Evolutionary conservation across 2,329 filamentous ascomycete genomes (phyloP).

Genomic region (Aspergillus neoniger): DNA sequence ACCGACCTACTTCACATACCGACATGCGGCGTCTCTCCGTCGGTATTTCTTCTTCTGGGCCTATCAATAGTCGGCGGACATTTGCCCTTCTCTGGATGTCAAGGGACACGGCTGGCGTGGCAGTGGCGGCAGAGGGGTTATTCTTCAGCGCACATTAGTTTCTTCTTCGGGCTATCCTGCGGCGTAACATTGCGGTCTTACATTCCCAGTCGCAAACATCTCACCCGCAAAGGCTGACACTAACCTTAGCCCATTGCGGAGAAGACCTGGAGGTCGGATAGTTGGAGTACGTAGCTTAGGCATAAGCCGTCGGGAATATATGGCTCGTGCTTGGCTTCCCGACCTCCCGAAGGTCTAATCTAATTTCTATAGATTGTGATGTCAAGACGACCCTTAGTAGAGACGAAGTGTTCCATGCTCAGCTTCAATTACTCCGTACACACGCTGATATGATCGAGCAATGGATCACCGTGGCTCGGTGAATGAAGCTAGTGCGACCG

Average conservation of each 20-base stretch:
- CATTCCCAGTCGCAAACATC: background rate
- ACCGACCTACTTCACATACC: background rate
- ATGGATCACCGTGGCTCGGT: background rate
- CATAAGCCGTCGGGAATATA: background rate
- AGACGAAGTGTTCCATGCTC: background rate
- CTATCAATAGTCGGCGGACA: background rate
- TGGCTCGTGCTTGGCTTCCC: slow-evolving; percentile 3
- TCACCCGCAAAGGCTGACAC: background rate
- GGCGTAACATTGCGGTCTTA: background rate
- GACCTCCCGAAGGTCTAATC: background rate
- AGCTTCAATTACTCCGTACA: background rate
- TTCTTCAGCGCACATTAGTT: background rate
- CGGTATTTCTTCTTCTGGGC: background rate
- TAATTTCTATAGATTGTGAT: background rate
- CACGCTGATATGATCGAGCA: background rate
- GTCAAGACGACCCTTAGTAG: background rate
- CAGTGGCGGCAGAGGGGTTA: background rate
- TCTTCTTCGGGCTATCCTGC: background rate
- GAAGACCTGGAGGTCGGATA: background rate
- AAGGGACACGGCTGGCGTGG: background rate
- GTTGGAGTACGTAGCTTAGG: background rate
- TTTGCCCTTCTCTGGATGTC: background rate
- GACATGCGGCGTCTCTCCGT: background rate
- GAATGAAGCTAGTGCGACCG: background rate
- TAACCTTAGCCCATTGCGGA: background rate